A percentile compares a stretch with the other conserved stretches of the same genome.
Evolutionary conservation across 331 rosid species (phyloP).

Genomic region (Pyracantha coccinea): DNA sequence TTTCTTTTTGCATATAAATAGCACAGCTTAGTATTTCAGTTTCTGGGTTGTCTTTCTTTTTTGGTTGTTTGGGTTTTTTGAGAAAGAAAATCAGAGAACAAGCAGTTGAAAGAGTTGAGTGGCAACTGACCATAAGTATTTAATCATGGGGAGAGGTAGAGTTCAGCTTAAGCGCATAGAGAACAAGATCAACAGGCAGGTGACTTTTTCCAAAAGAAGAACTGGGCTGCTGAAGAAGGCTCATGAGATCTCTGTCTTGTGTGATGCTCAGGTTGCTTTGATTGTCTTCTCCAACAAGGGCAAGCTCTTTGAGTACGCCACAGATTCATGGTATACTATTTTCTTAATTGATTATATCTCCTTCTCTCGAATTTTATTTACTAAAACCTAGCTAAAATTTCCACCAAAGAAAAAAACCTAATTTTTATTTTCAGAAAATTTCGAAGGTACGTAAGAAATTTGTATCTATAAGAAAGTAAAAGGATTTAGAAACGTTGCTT

Average conservation of each 20-base stretch:
- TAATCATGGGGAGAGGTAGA: slow-evolving; percentile 80
- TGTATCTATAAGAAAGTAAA: no score
- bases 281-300: slow-evolving; percentile 79
- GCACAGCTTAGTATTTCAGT: neutral
- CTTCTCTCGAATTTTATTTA: no score
- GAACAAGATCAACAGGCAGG: slow-evolving; percentile 83
- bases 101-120: slow-evolving; percentile 9
- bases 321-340: slow-evolving; percentile 65
- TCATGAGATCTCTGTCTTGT: slow-evolving; percentile 83
- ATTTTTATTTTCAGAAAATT: no score
- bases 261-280: slow-evolving; percentile 91
- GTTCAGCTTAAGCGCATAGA: slow-evolving; percentile 77
- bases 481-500: no score
- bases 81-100: neutral
- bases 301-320: slow-evolving; percentile 74
- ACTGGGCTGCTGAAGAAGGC: slow-evolving; percentile 74
- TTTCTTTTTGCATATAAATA: neutral
- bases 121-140: neutral
- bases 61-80: slow-evolving; percentile 12
- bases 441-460: no score
- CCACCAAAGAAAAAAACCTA: no score
- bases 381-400: no score
- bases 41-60: neutral
- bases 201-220: slow-evolving; percentile 86
- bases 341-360: neutral